These are phyloP conservation scores for Saccharomyces eubayanus DNA, from an alignment of 805 yeast genomes.

Conservation along the genomic window DNA sequence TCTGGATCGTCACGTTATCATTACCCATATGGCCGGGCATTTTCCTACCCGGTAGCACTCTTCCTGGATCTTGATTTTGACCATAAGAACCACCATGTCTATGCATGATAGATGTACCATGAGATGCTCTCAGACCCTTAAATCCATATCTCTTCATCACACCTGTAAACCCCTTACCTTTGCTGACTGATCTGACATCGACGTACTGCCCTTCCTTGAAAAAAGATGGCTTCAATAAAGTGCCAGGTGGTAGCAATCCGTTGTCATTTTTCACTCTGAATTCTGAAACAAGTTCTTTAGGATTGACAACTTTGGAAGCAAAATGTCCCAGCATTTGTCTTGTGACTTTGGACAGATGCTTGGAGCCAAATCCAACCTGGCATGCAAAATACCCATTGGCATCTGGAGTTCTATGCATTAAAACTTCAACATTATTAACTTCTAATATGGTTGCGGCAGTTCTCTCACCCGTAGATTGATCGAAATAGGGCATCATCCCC, in stretches of 20 bases:
- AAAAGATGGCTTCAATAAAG: conserved; percentile 72
- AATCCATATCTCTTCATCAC: conserved; percentile 95
- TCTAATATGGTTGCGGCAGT: conserved; percentile 83
- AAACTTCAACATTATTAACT: conserved; percentile 81
- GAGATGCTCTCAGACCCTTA: conserved; percentile 82
- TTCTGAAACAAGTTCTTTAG: conserved; percentile 67
- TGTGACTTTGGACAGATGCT: conserved; percentile 51
- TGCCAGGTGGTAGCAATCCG: conserved; percentile 69
- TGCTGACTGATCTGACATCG: conserved; percentile 68
- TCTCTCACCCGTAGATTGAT: conserved; percentile 54
- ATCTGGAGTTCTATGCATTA: conserved; percentile 58
- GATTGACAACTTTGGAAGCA: conserved; percentile 71
- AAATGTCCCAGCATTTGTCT: conserved; percentile 67
- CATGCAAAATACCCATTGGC: conserved; percentile 79
- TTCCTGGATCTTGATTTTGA: conserved; percentile 90
- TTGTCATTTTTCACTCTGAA: conserved; percentile 63
- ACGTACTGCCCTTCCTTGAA: conserved; percentile 77
- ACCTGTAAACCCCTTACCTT: conserved; percentile 97
- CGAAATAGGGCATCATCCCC: conserved; percentile 86
- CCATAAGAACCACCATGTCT: conserved; percentile 97
- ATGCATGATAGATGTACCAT: conserved; percentile 90
- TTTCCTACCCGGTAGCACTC: conserved; percentile 91
- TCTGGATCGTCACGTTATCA: conserved; percentile 61
- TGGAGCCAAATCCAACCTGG: conserved; percentile 76
- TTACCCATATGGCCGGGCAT: conserved; percentile 98